Percentiles rank a stretch among this genome's conserved stretches.
These are phyloP conservation scores for Manihot esculenta DNA, from an alignment of 441 rosid species.

Conservation along the genomic window DNA sequence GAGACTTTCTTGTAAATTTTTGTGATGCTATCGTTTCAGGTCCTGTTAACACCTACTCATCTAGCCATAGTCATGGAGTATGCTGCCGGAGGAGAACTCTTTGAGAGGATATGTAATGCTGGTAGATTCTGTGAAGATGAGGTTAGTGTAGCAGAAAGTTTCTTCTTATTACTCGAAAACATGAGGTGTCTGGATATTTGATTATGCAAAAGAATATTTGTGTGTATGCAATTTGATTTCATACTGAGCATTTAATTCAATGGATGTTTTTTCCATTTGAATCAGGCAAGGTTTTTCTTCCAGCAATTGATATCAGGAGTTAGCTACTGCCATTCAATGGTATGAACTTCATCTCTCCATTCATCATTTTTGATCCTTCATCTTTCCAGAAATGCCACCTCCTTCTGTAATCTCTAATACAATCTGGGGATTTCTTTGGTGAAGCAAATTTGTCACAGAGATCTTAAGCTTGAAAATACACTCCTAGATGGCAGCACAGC, in stretches of 20 bases:
- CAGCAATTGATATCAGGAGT: constrained; percentile 87
- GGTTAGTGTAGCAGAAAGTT: constrained; percentile 26
- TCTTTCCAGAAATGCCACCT: neutral
- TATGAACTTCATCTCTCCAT: constrained; percentile 22
- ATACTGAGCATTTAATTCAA: neutral
- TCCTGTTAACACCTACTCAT: constrained; percentile 60
- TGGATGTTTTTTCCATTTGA: constrained; percentile 12
- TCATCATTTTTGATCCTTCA: neutral
- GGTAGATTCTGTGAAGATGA: constrained; percentile 68
- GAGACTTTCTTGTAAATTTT: too few relatives aligned
- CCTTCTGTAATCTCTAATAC: neutral
- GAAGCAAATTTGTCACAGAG: constrained; percentile 83
- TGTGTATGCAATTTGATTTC: neutral
- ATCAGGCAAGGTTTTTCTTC: constrained; percentile 86
- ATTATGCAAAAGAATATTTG: too few relatives aligned
- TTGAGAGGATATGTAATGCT: constrained; percentile 56
- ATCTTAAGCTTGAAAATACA: constrained; percentile 90
- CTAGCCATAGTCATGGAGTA: constrained; percentile 75
- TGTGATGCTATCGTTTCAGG: constrained; percentile 36
- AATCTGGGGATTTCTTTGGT: constrained; percentile 16
- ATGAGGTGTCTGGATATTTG: neutral
- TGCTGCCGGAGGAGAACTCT: constrained; percentile 72
- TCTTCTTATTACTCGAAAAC: neutral
- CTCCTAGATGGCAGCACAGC: constrained; percentile 71
- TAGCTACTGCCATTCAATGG: constrained; percentile 84